Base-by-base conservation (phyloP, 306 rosid genomes). In the Psophocarpus tetragonolobus region DNA sequence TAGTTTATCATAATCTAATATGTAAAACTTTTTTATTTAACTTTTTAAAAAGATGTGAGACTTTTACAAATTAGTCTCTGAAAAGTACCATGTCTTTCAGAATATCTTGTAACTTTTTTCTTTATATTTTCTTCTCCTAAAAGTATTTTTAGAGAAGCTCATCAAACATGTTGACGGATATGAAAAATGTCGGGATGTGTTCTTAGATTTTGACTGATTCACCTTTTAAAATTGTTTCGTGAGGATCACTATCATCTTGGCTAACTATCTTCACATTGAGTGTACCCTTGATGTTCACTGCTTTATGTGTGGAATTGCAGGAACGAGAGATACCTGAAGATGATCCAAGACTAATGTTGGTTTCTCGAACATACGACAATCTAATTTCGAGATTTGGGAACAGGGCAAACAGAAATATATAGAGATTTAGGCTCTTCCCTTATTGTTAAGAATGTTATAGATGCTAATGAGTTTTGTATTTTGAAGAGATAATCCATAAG, bases 261-360 rank as follows among this genome's bases (percentile, higher is more conserved):
- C 51, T n/a, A 4, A 38, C 15, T 50, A 76, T 77, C 41, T 47
- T 56, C 8, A 56, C 41, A 64, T 63, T 29, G 44, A 48, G 8
- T 35, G 58, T 6, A 51, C 39, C 35, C 56, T 68, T 80, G 61
- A 58, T 84, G 56, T 35, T 42, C 57, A n/a, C 23, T n/a, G 8
- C 21, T 11, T 10, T 74, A 56, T 63, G 0, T 64, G 58, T 56
- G 33, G 17, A 68, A 80, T 58, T 86, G 75, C 87, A 95, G 99
- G 85, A 75, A 5, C 93, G 97, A 1, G 87, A 91, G 79, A 86
- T 95, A 61, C 99, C 99, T 18, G 87, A 74, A 72, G 93, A 92
- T 48, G 99, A 95, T 84, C 91, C 96, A 21, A 87, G 99, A 64
- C 90, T 92, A n/a, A 0, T 83, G 23, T 60, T 71, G 62, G 99